Percentiles rank a stretch among this genome's conserved stretches.
These are phyloP conservation scores for Yarrowia osloensis DNA, from an alignment of 805 yeast genomes.

Conservation along the genomic window DNA sequence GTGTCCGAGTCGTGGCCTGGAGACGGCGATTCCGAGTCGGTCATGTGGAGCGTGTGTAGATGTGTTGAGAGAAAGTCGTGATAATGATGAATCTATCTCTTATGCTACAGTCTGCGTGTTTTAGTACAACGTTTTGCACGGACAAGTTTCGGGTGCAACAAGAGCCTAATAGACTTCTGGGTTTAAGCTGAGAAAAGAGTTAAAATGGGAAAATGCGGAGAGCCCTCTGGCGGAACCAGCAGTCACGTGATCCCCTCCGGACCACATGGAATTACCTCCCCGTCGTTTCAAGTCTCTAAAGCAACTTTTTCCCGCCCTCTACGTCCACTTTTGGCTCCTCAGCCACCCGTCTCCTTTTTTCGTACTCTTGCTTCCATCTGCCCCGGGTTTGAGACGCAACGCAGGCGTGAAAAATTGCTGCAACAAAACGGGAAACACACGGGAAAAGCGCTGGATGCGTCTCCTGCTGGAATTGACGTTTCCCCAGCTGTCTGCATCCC, in stretches of 20 bases:
- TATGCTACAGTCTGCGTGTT: constrained; percentile 24
- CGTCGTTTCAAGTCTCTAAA: not conserved
- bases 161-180: constrained; percentile 13
- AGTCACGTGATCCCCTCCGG: not conserved
- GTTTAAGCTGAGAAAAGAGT: not conserved
- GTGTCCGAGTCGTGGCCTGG: constrained; percentile 29
- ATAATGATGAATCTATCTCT: constrained; percentile 6
- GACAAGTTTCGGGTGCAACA: constrained; percentile 30
- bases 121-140: constrained; percentile 30
- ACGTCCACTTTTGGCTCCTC: not conserved
- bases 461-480: not conserved
- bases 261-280: not conserved
- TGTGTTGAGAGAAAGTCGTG: not conserved
- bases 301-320: not conserved
- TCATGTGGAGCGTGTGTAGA: not conserved
- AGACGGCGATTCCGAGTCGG: constrained; percentile 30
- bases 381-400: constrained; percentile 28
- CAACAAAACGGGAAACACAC: constrained; percentile 16
- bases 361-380: constrained; percentile 16
- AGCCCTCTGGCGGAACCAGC: not conserved
- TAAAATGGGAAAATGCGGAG: not conserved
- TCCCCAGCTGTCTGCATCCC: not conserved
- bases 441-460: constrained; percentile 21
- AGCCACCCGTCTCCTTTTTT: not conserved
- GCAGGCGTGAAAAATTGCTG: constrained; percentile 30